phyloP scores from a whole-genome alignment of 495 filamentous ascomycete genomes.

The Ramalina intermedia region DNA sequence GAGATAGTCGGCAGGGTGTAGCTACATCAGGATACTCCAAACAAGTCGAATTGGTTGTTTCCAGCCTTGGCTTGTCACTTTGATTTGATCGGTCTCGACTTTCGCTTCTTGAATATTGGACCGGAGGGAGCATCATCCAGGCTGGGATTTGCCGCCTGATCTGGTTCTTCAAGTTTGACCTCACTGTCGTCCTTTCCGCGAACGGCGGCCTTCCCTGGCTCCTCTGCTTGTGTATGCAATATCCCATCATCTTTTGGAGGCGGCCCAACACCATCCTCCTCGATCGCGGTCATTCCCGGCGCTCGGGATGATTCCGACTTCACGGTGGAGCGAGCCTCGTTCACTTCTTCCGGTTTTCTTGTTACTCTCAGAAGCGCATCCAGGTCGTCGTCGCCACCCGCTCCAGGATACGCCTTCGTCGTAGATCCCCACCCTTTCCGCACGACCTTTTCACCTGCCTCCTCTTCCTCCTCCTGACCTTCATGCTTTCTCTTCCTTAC shows the following conservation, averaged over 20 bases:
- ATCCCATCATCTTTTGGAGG: no score
- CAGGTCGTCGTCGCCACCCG: conserved; percentile 43
- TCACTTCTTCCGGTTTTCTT: conserved; percentile 19
- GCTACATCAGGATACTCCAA: background rate
- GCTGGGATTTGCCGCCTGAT: conserved; percentile 6
- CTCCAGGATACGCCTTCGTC: conserved; percentile 48
- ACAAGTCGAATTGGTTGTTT: background rate
- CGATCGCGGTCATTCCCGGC: no score
- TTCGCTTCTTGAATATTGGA: conserved; percentile 84
- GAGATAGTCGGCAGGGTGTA: background rate
- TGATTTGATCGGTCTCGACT: conserved; percentile 58
- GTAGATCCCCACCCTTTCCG: conserved; percentile 63
- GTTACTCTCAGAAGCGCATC: conserved; percentile 47
- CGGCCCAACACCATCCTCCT: no score
- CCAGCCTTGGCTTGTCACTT: conserved; percentile 16
- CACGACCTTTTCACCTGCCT: conserved; percentile 45
- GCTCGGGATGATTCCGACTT: background rate
- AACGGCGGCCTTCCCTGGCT: no score
- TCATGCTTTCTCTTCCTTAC: conserved; percentile 56
- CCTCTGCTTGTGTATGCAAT: no score
- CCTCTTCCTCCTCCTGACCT: conserved; percentile 45
- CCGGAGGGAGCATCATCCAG: conserved; percentile 21
- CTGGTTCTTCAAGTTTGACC: conserved; percentile 8
- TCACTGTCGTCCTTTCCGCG: background rate
- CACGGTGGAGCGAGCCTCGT: conserved; percentile 9